These are phyloP conservation scores for Neurospora africana DNA, from an alignment of 495 filamentous ascomycete genomes.

Conservation along the genomic window DNA sequence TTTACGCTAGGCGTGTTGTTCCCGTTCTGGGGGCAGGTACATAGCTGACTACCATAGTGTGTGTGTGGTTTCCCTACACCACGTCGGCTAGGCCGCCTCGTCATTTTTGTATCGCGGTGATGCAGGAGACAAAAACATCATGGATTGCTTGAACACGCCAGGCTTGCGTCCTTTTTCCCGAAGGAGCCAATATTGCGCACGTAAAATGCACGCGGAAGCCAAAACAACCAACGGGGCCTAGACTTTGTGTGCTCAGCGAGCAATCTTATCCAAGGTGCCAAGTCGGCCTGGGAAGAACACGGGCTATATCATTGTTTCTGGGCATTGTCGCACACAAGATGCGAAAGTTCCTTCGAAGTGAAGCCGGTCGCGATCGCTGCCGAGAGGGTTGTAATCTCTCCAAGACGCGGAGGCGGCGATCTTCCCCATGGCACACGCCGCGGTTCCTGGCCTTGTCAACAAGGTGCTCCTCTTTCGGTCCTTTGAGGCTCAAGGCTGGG, in stretches of 20 bases:
- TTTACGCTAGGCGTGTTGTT: neutral
- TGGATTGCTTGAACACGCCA: neutral
- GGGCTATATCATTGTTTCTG: conserved; percentile 17
- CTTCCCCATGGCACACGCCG: neutral
- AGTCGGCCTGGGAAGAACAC: conserved; percentile 12
- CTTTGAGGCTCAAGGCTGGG: neutral
- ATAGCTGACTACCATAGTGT: neutral
- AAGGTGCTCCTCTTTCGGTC: neutral
- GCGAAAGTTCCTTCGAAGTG: neutral
- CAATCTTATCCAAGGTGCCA: conserved; percentile 27
- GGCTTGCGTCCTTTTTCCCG: neutral
- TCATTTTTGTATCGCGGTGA: neutral
- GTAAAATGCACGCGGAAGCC: neutral
- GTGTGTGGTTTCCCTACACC: neutral
- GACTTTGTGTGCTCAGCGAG: conserved; percentile 9
- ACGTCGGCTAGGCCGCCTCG: neutral
- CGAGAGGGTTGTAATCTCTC: neutral
- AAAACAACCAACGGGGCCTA: neutral
- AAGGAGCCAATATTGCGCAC: neutral
- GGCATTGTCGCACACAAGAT: conserved; percentile 18
- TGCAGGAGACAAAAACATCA: neutral
- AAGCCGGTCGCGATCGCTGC: neutral
- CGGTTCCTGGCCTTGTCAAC: neutral
- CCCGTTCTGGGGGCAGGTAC: neutral
- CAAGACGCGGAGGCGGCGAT: neutral